A percentile compares a stretch with the other conserved stretches of the same genome.
These are phyloP conservation scores for Eimeria mitis DNA, from an alignment of 169 alveolate genomes.

Conservation along the genomic window DNA sequence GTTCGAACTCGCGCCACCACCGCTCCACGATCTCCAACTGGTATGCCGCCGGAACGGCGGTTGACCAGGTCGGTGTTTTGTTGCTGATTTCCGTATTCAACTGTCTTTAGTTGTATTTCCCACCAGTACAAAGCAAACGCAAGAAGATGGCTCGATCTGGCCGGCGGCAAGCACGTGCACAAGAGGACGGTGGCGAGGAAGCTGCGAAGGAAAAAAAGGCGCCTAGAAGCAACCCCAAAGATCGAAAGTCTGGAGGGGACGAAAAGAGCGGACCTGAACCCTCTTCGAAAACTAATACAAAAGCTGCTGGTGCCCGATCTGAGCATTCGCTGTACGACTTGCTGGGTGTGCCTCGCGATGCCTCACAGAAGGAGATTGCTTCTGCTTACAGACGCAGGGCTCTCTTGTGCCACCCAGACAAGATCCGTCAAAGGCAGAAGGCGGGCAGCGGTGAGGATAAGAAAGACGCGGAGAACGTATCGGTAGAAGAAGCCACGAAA, in stretches of 20 bases:
- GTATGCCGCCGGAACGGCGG: background rate
- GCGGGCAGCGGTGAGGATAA: background rate
- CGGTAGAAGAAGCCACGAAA: slow-evolving; percentile 73
- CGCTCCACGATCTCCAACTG: background rate
- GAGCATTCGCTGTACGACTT: slow-evolving; percentile 80
- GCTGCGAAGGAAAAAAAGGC: background rate
- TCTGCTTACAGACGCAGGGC: slow-evolving; percentile 92
- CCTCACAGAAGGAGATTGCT: slow-evolving; percentile 88
- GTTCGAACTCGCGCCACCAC: background rate
- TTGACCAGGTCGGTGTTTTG: background rate
- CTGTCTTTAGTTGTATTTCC: background rate
- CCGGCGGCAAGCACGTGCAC: slow-evolving; percentile 9
- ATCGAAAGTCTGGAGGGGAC: background rate
- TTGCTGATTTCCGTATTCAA: background rate
- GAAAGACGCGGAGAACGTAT: background rate
- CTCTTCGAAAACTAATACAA: background rate
- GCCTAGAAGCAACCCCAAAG: background rate
- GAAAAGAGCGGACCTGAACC: background rate
- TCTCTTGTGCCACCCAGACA: slow-evolving; percentile 94
- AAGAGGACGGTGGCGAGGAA: background rate
- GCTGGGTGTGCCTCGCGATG: slow-evolving; percentile 82
- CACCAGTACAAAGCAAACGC: background rate
- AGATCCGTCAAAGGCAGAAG: slow-evolving; percentile 85
- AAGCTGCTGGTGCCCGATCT: background rate
- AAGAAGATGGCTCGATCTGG: slow-evolving; percentile 35